Percentiles rank a stretch among this genome's conserved stretches.
phyloP scores from a whole-genome alignment of 805 yeast genomes.

The Pichia insulana region DNA sequence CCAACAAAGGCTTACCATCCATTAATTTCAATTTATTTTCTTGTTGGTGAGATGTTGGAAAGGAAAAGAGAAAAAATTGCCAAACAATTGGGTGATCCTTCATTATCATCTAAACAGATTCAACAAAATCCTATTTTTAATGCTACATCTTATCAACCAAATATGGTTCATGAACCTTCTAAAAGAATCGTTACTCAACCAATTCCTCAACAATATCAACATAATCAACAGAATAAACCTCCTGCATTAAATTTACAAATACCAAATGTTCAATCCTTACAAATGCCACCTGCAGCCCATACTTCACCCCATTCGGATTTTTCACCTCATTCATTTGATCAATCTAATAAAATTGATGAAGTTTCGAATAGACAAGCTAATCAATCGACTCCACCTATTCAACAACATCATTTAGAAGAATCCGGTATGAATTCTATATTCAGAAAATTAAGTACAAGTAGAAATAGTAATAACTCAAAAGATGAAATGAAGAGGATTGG shows the following conservation, averaged over 20 bases:
- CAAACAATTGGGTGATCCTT: constrained; percentile 17
- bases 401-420: constrained; percentile 11
- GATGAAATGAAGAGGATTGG: constrained; percentile 48
- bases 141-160: constrained; percentile 11
- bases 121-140: constrained; percentile 11
- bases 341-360: constrained; percentile 8
- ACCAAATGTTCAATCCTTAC: constrained; percentile 33
- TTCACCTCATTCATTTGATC: constrained; percentile 15
- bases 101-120: constrained; percentile 8
- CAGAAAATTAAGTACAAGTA: constrained; percentile 28
- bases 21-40: constrained; percentile 71
- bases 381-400: constrained; percentile 13
- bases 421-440: constrained; percentile 23
- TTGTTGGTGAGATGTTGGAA: constrained; percentile 76
- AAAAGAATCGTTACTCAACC: constrained; percentile 22
- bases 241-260: constrained; percentile 13
- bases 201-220: constrained; percentile 16
- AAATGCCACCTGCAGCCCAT: constrained; percentile 36
- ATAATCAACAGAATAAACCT: constrained; percentile 16
- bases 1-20: constrained; percentile 90
- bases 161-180: constrained; percentile 11
- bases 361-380: constrained; percentile 1
- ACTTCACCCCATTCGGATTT: constrained; percentile 28
- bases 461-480: constrained; percentile 10
- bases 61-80: constrained; percentile 54